Evolutionary conservation across 139 green algal species (phyloP), one percentile per base, ranked within the genome.

Genomic region (Closterium sp.): DNA sequence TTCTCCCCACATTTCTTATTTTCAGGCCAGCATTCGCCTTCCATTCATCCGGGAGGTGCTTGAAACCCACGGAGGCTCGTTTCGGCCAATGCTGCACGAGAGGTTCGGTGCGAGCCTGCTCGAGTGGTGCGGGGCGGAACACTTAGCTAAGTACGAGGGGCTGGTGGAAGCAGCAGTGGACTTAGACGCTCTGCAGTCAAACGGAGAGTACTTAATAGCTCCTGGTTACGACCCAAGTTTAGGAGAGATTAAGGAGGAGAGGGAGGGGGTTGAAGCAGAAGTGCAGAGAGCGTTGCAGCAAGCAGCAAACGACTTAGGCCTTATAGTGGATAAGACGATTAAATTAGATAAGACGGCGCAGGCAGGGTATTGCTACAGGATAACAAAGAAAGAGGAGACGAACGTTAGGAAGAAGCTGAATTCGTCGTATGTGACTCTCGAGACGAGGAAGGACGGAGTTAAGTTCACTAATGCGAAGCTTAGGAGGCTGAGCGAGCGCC

Each of bases 381-480:
- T 99, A 93, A 99, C 97, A 5, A 96, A 97, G 92, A 99, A 99
- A 93, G 97, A 99, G 94, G 97, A 99, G 95, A 97, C 97, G 91
- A 94, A 91, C 19, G 97, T 99, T 38, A 95, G 98, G 2, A 95
- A 94, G 73, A 97, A 98, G 95, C 85, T 31, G 21, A 86, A n/a
- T 9, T 32, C 70, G 27, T 30, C 92, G 34, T 99, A 98, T 96
- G 93, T 94, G 13, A 95, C 96, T 86, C 93, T 99, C 28, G 97
- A 98, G 94, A 97, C 97, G 24, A 95, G 96, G 90, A 99, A 99
- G 96, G 98, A 99, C 93, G 98, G 98, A 85, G 96, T 97, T 85
- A 99, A 99, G 96, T 99, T 99, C 97, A 98, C 97, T 29, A 98
- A 94, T 95, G 91, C 42, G 86, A 89, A 94, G 22, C 95, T 99